phyloP scores from a whole-genome alignment of 2,329 filamentous ascomycete genomes.

The Cladosporium sphaerospermum region DNA sequence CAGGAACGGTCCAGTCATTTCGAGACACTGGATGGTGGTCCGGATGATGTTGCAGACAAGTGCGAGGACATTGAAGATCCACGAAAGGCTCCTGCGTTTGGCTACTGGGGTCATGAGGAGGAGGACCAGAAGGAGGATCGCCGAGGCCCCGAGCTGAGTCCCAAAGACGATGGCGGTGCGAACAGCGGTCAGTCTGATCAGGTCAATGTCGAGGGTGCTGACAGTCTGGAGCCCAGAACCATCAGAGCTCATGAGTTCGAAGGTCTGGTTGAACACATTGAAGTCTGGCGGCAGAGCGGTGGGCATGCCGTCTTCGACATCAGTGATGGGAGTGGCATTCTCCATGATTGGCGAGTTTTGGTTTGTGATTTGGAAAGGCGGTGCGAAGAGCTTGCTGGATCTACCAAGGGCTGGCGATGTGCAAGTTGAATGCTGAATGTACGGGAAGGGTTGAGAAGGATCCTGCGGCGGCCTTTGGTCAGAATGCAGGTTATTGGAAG shows the following conservation, averaged over 20 bases:
- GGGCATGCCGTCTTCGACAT: neutral
- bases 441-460: too few relatives aligned
- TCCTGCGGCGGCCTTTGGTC: too few relatives aligned
- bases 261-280: conserved; percentile 47
- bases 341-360: too few relatives aligned
- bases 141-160: conserved; percentile 61
- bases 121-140: conserved; percentile 60
- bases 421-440: too few relatives aligned
- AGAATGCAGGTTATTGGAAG: too few relatives aligned
- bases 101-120: conserved; percentile 59
- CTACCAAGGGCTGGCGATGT: too few relatives aligned
- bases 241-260: conserved; percentile 40
- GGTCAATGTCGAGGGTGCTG: conserved; percentile 40
- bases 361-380: too few relatives aligned
- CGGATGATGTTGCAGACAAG: conserved; percentile 58
- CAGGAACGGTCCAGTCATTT: conserved; percentile 55
- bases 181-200: conserved; percentile 42
- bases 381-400: too few relatives aligned
- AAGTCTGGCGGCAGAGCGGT: conserved; percentile 28
- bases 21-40: conserved; percentile 51
- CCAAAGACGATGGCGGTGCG: conserved; percentile 56
- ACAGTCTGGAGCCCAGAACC: conserved; percentile 38
- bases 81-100: conserved; percentile 60
- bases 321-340: neutral
- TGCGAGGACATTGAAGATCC: conserved; percentile 57